A percentile compares a stretch with the other conserved stretches of the same genome.
Evolutionary conservation across 1,139 yeast species (phyloP).

Genomic region (Debaryomycetaceae sp.): DNA sequence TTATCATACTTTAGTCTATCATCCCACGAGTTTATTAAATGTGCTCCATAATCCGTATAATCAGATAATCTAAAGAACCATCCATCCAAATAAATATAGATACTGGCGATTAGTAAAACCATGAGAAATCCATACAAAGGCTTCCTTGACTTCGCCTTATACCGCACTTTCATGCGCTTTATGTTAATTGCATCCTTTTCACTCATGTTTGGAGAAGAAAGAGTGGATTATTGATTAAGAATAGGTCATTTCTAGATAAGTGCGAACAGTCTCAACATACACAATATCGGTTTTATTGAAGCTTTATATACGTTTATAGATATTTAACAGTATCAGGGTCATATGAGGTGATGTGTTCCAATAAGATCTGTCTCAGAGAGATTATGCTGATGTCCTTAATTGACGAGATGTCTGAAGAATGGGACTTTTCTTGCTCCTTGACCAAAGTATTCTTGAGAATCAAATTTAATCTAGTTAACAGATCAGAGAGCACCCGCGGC

Average conservation of each 20-base stretch:
- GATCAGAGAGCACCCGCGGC: constrained; percentile 25
- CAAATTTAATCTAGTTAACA: constrained; percentile 25
- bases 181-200: background rate
- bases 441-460: constrained; percentile 28
- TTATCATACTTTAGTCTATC: background rate
- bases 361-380: constrained; percentile 21
- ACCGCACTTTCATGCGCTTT: background rate
- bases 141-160: background rate
- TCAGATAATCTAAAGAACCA: background rate
- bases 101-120: background rate
- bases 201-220: background rate
- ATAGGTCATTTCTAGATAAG: background rate
- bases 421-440: constrained; percentile 16
- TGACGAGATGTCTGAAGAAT: constrained; percentile 13
- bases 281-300: too few species aligned
- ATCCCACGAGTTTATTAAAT: background rate
- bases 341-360: constrained; percentile 9
- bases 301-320: constrained; percentile 6
- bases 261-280: background rate
- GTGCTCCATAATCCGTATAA: background rate
- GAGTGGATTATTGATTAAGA: background rate
- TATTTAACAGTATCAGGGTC: constrained; percentile 7
- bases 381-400: constrained; percentile 32
- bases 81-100: background rate
- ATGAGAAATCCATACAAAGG: background rate